Conservation (phyloP, 2,329 filamentous ascomycete genomes). For the Ceratocystis destructans region DNA sequence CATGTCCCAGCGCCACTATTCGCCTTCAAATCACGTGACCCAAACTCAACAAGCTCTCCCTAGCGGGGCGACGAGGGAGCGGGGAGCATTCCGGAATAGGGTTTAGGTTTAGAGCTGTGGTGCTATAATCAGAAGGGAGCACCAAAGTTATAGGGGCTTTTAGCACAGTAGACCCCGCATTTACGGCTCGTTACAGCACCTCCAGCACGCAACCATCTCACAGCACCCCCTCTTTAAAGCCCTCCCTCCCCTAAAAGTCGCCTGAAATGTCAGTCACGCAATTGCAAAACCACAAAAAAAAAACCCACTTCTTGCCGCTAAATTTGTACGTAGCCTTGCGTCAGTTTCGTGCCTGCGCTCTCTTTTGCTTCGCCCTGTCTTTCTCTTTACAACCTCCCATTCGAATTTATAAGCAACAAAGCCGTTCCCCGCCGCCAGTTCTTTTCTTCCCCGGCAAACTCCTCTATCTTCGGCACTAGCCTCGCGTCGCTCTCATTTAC, state of each 20-base stretch:
- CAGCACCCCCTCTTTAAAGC: not conserved
- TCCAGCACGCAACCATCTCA: not conserved
- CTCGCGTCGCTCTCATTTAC: no score
- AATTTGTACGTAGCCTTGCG: not conserved
- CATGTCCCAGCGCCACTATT: not conserved
- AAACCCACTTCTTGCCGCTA: not conserved
- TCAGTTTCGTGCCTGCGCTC: not conserved
- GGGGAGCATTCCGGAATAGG: not conserved
- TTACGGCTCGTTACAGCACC: not conserved
- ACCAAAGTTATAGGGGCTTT: no score
- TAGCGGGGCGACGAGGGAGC: not conserved
- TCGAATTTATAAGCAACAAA: not conserved
- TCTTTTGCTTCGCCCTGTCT: not conserved
- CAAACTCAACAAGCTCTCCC: not conserved
- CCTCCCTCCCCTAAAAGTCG: not conserved
- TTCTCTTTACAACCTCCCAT: not conserved
- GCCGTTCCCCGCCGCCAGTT: not conserved
- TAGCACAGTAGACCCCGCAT: no score
- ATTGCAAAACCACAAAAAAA: not conserved
- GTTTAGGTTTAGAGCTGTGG: no score
- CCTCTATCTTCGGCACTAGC: not conserved
- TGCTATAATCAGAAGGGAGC: no score
- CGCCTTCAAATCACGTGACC: not conserved
- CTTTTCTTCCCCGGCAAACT: not conserved
- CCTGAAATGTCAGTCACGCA: constrained; percentile 1